Percentiles rank a stretch among this genome's conserved stretches.
Conservation (phyloP, 2,329 filamentous ascomycete species). For the Pezicula radicicola region DNA sequence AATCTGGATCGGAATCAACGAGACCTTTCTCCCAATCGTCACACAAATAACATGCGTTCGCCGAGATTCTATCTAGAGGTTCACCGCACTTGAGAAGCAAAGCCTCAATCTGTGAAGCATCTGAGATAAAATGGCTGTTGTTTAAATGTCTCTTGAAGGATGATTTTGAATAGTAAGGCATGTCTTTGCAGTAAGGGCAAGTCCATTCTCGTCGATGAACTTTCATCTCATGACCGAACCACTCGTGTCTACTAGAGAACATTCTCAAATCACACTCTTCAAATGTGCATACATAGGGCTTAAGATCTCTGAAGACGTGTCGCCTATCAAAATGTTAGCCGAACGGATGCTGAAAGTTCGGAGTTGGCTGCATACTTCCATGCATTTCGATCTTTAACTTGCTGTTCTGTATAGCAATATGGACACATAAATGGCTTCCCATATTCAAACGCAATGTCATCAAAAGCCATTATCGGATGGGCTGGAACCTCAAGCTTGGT, state of each 20-base stretch:
- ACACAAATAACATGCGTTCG: slow-evolving; percentile 25
- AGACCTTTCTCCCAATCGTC: slow-evolving; percentile 22
- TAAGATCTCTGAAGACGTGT: slow-evolving; percentile 27
- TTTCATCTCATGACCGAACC: slow-evolving; percentile 27
- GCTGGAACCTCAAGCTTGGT: slow-evolving; percentile 2
- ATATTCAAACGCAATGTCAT: slow-evolving; percentile 6
- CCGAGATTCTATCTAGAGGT: slow-evolving; percentile 6
- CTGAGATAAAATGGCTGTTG: slow-evolving; percentile 1
- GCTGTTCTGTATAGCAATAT: slow-evolving; percentile 15
- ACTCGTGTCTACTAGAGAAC: slow-evolving; percentile 21
- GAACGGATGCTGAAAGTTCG: neutral
- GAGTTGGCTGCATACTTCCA: slow-evolving; percentile 18
- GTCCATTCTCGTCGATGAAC: slow-evolving; percentile 19
- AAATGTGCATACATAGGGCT: slow-evolving; percentile 29
- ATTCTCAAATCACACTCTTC: slow-evolving; percentile 22
- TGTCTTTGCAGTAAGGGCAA: slow-evolving; percentile 19
- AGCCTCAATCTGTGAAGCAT: neutral
- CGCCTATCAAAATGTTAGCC: slow-evolving; percentile 8
- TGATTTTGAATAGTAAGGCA: neutral
- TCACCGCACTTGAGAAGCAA: slow-evolving; percentile 14
- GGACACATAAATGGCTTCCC: slow-evolving; percentile 8
- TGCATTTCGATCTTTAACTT: slow-evolving; percentile 9
- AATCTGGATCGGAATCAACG: slow-evolving; percentile 4
- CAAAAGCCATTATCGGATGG: neutral
- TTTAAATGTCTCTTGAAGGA: slow-evolving; percentile 7